Evolutionary conservation across 2,329 filamentous ascomycete genomes (phyloP).

Genomic region (Thielaviopsis euricoi): DNA sequence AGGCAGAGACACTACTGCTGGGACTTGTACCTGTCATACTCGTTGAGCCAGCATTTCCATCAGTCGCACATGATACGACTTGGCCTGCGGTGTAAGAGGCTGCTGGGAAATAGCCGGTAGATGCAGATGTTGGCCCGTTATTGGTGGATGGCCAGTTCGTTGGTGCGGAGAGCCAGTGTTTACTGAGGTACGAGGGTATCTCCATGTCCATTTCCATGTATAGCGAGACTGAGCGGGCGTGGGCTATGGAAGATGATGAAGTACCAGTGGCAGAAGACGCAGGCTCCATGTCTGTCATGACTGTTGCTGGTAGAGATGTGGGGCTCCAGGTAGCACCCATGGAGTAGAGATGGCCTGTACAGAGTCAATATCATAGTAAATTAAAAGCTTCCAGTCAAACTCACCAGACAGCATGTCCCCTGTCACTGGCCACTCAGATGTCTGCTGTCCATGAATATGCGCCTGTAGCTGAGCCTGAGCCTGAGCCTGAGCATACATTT

Average conservation of each 20-base stretch:
- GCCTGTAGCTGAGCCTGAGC: background rate
- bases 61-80: background rate
- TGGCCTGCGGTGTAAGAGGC: background rate
- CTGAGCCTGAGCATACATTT: slow-evolving; percentile 1
- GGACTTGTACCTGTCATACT: background rate
- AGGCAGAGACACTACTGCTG: background rate
- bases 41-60: background rate
- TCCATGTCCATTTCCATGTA: slow-evolving; percentile 7
- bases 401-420: slow-evolving; percentile 16
- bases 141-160: slow-evolving; percentile 14
- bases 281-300: background rate
- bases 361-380: background rate
- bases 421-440: background rate
- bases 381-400: background rate
- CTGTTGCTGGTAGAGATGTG: slow-evolving; percentile 15
- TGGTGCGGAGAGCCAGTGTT: slow-evolving; percentile 17
- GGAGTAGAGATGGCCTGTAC: slow-evolving; percentile 20
- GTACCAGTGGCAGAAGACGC: background rate
- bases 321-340: slow-evolving; percentile 25
- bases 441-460: background rate
- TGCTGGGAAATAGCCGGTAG: background rate
- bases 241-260: slow-evolving; percentile 14
- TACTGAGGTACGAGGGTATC: slow-evolving; percentile 2
- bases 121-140: background rate
- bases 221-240: slow-evolving; percentile 20